Conservation (phyloP, 352 stramenopile genomes). For the Globisporangium nagaii region DNA sequence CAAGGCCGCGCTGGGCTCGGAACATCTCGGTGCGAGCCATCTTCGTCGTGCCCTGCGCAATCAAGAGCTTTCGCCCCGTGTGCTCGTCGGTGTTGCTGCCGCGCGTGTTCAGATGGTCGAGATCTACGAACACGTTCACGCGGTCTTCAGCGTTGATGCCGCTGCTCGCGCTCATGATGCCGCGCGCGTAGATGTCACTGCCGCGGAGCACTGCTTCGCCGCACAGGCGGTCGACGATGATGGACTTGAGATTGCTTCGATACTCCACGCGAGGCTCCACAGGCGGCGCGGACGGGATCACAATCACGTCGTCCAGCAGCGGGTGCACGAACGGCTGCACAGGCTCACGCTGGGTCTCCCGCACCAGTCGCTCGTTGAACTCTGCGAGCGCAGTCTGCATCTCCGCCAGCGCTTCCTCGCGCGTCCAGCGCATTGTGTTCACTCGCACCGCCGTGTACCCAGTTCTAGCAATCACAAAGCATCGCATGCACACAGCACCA, state of each 20-base stretch:
- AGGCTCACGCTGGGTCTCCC: constrained; percentile 26
- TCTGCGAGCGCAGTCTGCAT: constrained; percentile 34
- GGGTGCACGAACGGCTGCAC: constrained; percentile 34
- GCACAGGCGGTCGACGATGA: constrained; percentile 90
- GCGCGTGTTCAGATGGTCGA: constrained; percentile 75
- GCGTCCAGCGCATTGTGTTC: constrained; percentile 60
- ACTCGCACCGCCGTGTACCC: constrained; percentile 75
- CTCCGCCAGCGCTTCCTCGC: constrained; percentile 43
- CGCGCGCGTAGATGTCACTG: constrained; percentile 91
- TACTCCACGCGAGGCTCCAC: constrained; percentile 23
- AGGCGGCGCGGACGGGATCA: constrained; percentile 56
- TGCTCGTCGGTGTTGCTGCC: constrained; percentile 69
- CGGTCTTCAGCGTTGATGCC: constrained; percentile 71
- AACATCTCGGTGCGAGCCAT: constrained; percentile 84
- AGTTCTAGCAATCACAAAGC: constrained; percentile 25
- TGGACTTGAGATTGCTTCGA: constrained; percentile 30
- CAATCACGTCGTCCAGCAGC: constrained; percentile 47
- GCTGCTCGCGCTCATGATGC: constrained; percentile 87
- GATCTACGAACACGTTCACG: constrained; percentile 84
- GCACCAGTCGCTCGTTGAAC: constrained; percentile 55
- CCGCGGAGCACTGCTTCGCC: constrained; percentile 91
- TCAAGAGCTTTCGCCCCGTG: constrained; percentile 72
- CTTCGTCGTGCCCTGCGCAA: constrained; percentile 57
- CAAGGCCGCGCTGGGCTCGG: constrained; percentile 52
- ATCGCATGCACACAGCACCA: background rate